A percentile compares a stretch with the other conserved stretches of the same genome.
Conservation (phyloP, 2,329 filamentous ascomycete genomes). For the Botrytis byssoidea region DNA sequence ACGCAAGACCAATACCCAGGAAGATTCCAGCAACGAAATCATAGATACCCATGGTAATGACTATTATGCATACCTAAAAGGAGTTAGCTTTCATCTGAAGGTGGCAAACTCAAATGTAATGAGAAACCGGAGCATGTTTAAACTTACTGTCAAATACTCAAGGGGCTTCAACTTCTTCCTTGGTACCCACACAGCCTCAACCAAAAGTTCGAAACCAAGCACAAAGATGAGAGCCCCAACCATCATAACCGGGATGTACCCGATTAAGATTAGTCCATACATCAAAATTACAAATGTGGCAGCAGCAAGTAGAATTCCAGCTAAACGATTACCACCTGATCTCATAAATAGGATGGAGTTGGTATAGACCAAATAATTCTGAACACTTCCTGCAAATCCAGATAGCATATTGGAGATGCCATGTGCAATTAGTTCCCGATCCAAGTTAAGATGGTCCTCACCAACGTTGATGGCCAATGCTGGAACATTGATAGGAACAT, state of each 20-base stretch:
- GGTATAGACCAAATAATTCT: slow-evolving; percentile 96
- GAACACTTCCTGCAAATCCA: slow-evolving; percentile 80
- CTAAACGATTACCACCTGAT: slow-evolving; percentile 81
- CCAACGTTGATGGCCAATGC: slow-evolving; percentile 86
- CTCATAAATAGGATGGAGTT: slow-evolving; percentile 97
- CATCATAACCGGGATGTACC: slow-evolving; percentile 94
- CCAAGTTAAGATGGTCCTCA: slow-evolving; percentile 88
- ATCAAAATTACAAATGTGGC: slow-evolving; percentile 81
- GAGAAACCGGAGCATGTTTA: background rate
- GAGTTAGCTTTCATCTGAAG: slow-evolving; percentile 30
- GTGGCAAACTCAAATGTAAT: background rate
- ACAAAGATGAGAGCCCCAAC: slow-evolving; percentile 94
- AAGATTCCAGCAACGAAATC: slow-evolving; percentile 96
- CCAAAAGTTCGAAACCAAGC: slow-evolving; percentile 85
- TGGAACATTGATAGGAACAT: slow-evolving; percentile 97
- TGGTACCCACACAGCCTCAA: slow-evolving; percentile 85
- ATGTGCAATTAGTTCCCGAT: slow-evolving; percentile 88
- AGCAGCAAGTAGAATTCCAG: slow-evolving; percentile 78
- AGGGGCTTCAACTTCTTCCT: slow-evolving; percentile 82
- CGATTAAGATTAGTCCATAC: slow-evolving; percentile 82
- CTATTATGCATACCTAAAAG: slow-evolving; percentile 72
- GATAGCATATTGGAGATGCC: slow-evolving; percentile 91
- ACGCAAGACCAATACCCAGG: slow-evolving; percentile 86
- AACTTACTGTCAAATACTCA: slow-evolving; percentile 79
- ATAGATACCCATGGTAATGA: slow-evolving; percentile 92